These are phyloP conservation scores for Cercospora sojina DNA, from an alignment of 2,329 filamentous ascomycete genomes.

Conservation along the genomic window DNA sequence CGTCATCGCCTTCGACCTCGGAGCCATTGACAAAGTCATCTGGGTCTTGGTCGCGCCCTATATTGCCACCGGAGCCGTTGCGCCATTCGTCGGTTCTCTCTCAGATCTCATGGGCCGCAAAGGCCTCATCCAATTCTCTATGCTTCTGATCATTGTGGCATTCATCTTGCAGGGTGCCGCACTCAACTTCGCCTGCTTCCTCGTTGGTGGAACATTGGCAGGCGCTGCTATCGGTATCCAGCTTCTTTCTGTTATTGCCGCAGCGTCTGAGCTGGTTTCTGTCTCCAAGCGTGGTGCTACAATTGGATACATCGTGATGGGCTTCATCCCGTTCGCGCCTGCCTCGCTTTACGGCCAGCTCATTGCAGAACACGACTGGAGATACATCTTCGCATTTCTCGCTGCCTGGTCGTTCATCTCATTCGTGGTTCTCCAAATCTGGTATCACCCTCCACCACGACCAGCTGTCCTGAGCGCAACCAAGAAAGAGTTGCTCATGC, in stretches of 20 bases:
- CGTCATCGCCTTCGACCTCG: conserved; percentile 18
- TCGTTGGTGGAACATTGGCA: conserved; percentile 12
- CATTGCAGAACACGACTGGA: conserved; percentile 51
- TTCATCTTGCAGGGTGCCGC: conserved; percentile 21
- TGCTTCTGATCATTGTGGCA: conserved; percentile 17
- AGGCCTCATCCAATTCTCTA: conserved; percentile 14
- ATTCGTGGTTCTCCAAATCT: conserved; percentile 50
- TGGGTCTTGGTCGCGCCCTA: conserved; percentile 23
- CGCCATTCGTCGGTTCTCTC: conserved; percentile 19
- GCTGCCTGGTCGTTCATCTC: conserved; percentile 54
- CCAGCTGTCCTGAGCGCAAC: conserved; percentile 42
- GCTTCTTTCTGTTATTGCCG: conserved; percentile 50
- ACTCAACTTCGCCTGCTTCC: conserved; percentile 19
- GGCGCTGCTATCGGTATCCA: conserved; percentile 17
- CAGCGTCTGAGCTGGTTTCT: conserved; percentile 65
- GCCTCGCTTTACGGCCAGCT: conserved; percentile 61
- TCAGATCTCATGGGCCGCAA: conserved; percentile 21
- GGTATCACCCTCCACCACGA: conserved; percentile 54
- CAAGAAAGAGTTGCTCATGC: conserved; percentile 42
- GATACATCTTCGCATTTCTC: conserved; percentile 55
- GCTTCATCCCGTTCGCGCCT: conserved; percentile 61
- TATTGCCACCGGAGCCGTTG: conserved; percentile 23
- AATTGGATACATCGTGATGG: conserved; percentile 58
- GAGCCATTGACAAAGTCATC: conserved; percentile 22
- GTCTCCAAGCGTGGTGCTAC: conserved; percentile 63